Conservation (phyloP, 805 yeast species). For the Lachancea sp. region DNA sequence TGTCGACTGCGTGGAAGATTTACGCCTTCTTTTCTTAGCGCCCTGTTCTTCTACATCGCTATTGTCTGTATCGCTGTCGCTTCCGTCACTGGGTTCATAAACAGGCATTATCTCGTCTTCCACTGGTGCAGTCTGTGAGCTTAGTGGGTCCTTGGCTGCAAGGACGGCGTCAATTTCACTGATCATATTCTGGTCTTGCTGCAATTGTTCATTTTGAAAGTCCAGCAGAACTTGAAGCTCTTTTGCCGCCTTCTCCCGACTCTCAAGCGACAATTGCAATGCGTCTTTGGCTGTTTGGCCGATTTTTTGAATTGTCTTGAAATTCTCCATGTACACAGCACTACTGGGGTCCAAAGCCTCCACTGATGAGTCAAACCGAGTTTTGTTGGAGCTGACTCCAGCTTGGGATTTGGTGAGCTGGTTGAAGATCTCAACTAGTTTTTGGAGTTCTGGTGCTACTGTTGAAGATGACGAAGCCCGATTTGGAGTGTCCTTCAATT, state of each 20-base stretch:
- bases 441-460: conserved; percentile 32
- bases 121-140: conserved; percentile 2
- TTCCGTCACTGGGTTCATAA: conserved; percentile 26
- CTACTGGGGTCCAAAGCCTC: conserved; percentile 25
- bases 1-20: neutral
- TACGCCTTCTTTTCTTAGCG: neutral
- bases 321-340: conserved; percentile 26
- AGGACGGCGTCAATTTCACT: conserved; percentile 25
- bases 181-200: conserved; percentile 25
- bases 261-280: conserved; percentile 24
- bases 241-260: conserved; percentile 23
- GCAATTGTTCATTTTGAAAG: conserved; percentile 23
- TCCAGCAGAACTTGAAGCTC: conserved; percentile 22
- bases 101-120: conserved; percentile 26
- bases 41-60: conserved; percentile 11
- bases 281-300: conserved; percentile 28
- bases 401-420: conserved; percentile 19
- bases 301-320: conserved; percentile 28
- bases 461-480: neutral
- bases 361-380: conserved; percentile 25
- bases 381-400: conserved; percentile 22
- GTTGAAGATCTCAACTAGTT: conserved; percentile 21
- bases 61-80: conserved; percentile 12
- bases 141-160: conserved; percentile 22
- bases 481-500: conserved; percentile 8